Percentiles rank a stretch among this genome's conserved stretches.
Evolutionary conservation across 2,329 filamentous ascomycete genomes (phyloP).

Genomic region (Albophoma yamanashiensis): DNA sequence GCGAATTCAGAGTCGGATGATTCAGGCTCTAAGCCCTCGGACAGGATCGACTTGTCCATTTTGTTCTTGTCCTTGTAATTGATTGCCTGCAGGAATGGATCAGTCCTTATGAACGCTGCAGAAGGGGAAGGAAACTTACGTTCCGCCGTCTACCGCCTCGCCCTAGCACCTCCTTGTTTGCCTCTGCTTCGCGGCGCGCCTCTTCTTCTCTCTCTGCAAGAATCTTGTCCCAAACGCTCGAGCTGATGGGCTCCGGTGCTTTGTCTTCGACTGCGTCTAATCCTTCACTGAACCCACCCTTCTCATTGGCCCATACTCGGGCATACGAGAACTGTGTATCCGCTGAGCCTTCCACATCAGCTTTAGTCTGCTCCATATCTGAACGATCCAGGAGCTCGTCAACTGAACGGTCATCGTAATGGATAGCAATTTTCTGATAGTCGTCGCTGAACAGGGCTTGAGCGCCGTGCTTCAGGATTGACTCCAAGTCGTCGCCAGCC

Average conservation of each 20-base stretch:
- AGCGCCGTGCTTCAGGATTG: conserved; percentile 79
- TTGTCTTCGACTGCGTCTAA: conserved; percentile 41
- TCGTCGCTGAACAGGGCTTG: conserved; percentile 75
- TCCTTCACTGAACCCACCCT: conserved; percentile 53
- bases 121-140: conserved; percentile 13
- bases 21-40: conserved; percentile 14
- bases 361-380: conserved; percentile 61
- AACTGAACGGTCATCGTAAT: conserved; percentile 73
- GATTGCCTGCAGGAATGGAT: conserved; percentile 15
- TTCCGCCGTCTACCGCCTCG: conserved; percentile 66
- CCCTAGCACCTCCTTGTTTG: conserved; percentile 64
- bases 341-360: conserved; percentile 50
- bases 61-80: conserved; percentile 18
- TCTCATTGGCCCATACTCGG: conserved; percentile 83
- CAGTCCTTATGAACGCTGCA: conserved; percentile 3
- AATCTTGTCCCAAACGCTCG: conserved; percentile 82
- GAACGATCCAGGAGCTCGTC: conserved; percentile 85
- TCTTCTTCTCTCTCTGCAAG: conserved; percentile 71
- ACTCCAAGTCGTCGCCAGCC: conserved; percentile 69
- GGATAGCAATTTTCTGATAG: conserved; percentile 59
- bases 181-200: conserved; percentile 61
- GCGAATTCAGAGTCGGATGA: conserved; percentile 23
- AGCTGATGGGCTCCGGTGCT: conserved; percentile 45
- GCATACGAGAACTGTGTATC: conserved; percentile 85
- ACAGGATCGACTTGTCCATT: conserved; percentile 8